Percentiles rank a stretch among this genome's conserved stretches.
Evolutionary conservation across 73 alveolate species (phyloP).

Genomic region (Halteria grandinella): DNA sequence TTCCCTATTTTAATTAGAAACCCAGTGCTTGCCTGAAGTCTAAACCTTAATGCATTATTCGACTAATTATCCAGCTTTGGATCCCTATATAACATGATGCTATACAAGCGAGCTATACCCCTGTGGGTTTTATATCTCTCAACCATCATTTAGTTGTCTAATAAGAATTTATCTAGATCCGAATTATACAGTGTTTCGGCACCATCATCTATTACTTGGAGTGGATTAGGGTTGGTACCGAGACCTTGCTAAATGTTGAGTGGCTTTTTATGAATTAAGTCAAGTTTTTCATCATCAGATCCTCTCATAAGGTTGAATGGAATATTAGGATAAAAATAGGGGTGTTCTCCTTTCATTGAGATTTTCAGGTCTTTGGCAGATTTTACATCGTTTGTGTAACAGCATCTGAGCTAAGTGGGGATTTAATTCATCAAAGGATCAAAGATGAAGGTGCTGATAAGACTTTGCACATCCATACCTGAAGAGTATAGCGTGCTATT

Average conservation of each 20-base stretch:
- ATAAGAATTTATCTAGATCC: conserved; percentile 11
- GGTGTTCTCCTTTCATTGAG: conserved; percentile 44
- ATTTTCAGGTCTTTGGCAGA: conserved; percentile 54
- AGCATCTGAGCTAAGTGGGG: conserved; percentile 25
- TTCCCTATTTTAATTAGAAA: conserved; percentile 31
- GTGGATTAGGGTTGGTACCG: neutral
- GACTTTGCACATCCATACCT: no score
- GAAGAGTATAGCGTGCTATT: no score
- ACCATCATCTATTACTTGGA: conserved; percentile 31
- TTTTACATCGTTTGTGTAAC: conserved; percentile 65
- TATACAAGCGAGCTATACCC: conserved; percentile 5
- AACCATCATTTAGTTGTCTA: neutral
- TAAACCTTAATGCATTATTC: conserved; percentile 8
- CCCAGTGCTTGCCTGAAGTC: conserved; percentile 30
- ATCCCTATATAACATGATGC: neutral
- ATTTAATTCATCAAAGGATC: neutral
- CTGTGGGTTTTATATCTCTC: conserved; percentile 25
- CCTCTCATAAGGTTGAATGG: conserved; percentile 3
- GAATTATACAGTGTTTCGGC: conserved; percentile 12
- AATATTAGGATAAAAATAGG: conserved; percentile 40
- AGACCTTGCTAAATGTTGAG: conserved; percentile 20
- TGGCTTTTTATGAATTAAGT: conserved; percentile 48
- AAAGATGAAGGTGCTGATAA: neutral
- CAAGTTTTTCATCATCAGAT: conserved; percentile 3
- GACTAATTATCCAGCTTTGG: neutral